A percentile compares a stretch with the other conserved stretches of the same genome.
Conservation (phyloP, 495 filamentous ascomycete species). For the Lasiosphaeris hirsuta region DNA sequence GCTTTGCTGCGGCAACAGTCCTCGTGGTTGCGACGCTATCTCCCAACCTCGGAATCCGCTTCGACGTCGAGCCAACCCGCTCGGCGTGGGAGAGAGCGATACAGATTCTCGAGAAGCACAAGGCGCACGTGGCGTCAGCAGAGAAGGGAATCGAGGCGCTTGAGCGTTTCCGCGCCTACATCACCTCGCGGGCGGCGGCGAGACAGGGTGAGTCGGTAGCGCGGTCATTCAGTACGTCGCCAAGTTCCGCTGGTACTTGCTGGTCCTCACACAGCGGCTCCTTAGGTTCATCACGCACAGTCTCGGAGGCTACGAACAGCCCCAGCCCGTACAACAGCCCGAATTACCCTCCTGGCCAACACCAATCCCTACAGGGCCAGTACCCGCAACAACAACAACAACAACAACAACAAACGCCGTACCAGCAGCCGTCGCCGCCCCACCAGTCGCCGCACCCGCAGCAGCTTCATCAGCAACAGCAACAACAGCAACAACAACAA, state of each 20-base stretch:
- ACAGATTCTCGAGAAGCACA: slow-evolving; percentile 14
- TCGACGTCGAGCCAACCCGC: slow-evolving; percentile 13
- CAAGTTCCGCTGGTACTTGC: too few relatives aligned
- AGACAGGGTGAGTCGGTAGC: neutral
- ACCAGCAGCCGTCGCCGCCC: too few relatives aligned
- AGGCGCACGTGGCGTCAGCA: slow-evolving; percentile 11
- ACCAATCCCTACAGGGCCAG: neutral
- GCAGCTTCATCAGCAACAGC: too few relatives aligned
- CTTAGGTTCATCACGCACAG: too few relatives aligned
- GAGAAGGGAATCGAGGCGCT: slow-evolving; percentile 13
- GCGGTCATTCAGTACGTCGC: too few relatives aligned
- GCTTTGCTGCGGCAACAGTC: slow-evolving; percentile 14
- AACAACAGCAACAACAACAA: too few relatives aligned
- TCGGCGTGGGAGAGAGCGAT: slow-evolving; percentile 20
- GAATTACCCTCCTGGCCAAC: neutral
- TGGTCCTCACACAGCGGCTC: too few relatives aligned
- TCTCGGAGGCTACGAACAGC: too few relatives aligned
- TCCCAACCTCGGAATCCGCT: slow-evolving; percentile 10
- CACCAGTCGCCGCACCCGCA: too few relatives aligned
- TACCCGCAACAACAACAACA: too few relatives aligned
- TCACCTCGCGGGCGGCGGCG: neutral
- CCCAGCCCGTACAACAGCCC: neutral
- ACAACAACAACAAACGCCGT: too few relatives aligned
- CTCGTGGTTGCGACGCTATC: slow-evolving; percentile 18
- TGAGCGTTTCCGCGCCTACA: slow-evolving; percentile 3